These are phyloP conservation scores for Arthrocladium fulminans DNA, from an alignment of 2,329 filamentous ascomycete genomes.

Conservation along the genomic window DNA sequence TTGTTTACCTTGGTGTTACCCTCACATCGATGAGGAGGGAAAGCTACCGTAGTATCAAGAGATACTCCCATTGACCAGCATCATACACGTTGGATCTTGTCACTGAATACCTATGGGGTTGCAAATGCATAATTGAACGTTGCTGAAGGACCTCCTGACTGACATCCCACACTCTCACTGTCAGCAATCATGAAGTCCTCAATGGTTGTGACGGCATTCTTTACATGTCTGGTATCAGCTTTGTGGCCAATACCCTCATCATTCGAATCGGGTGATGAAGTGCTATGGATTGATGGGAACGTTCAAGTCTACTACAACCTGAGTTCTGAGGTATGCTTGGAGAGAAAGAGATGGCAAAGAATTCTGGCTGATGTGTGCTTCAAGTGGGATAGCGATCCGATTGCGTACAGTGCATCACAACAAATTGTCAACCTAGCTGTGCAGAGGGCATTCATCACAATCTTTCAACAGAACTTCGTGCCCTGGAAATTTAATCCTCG, in stretches of 20 bases:
- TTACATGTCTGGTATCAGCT: not conserved
- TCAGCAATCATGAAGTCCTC: conserved; percentile 4
- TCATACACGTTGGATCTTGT: too few species aligned
- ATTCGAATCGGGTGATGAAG: not conserved
- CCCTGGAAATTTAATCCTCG: conserved; percentile 27
- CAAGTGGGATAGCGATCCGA: not conserved
- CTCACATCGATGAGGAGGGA: not conserved
- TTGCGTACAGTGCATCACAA: not conserved
- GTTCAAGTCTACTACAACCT: conserved; percentile 2
- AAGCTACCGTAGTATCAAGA: not conserved
- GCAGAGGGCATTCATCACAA: conserved; percentile 1
- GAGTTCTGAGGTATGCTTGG: not conserved
- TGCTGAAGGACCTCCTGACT: too few species aligned
- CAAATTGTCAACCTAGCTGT: not conserved
- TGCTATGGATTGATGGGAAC: conserved; percentile 4
- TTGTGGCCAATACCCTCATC: conserved; percentile 4
- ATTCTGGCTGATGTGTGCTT: not conserved
- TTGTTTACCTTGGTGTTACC: not conserved
- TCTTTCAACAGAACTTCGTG: conserved; percentile 20
- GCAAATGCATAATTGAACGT: too few species aligned
- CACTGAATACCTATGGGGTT: too few species aligned
- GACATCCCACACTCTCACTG: too few species aligned
- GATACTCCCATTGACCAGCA: too few species aligned
- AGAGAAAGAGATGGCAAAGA: not conserved
- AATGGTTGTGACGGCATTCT: not conserved